phyloP scores from a whole-genome alignment of 768 basidiomycete species.

The Fistulinella prunicolor region DNA sequence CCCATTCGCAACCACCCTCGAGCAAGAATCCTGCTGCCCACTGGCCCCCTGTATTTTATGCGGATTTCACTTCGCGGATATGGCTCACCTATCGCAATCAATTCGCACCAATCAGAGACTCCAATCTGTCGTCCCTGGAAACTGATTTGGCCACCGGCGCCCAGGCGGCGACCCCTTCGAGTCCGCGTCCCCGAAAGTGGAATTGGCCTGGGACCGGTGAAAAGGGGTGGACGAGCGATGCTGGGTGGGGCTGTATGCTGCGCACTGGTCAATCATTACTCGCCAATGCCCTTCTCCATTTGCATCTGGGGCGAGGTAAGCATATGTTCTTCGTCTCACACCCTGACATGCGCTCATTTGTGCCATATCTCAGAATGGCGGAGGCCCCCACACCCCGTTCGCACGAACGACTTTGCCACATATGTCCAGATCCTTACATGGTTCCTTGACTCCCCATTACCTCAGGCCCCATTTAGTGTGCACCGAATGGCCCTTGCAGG shows the following conservation, averaged over 20 bases:
- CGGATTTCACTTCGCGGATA: slow-evolving; percentile 83
- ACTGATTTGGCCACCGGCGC: slow-evolving; percentile 29
- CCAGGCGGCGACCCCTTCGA: slow-evolving; percentile 37
- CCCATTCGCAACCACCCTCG: slow-evolving; percentile 37
- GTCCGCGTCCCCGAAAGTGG: slow-evolving; percentile 53
- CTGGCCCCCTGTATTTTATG: slow-evolving; percentile 84
- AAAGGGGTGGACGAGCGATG: slow-evolving; percentile 80
- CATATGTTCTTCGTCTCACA: slow-evolving; percentile 6
- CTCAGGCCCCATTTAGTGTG: slow-evolving; percentile 87
- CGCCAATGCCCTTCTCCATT: slow-evolving; percentile 72
- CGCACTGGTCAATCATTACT: slow-evolving; percentile 82
- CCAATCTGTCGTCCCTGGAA: slow-evolving; percentile 43
- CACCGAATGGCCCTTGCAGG: slow-evolving; percentile 96
- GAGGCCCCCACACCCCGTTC: slow-evolving; percentile 58
- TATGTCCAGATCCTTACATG: slow-evolving; percentile 92
- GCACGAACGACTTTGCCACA: slow-evolving; percentile 67
- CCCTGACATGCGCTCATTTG: slow-evolving; percentile 8
- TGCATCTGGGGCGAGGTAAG: slow-evolving; percentile 73
- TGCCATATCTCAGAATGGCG: slow-evolving; percentile 67
- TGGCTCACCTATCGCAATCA: slow-evolving; percentile 94
- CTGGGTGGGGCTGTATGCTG: slow-evolving; percentile 93
- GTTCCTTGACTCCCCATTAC: slow-evolving; percentile 90
- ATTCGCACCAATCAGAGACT: slow-evolving; percentile 77
- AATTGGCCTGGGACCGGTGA: slow-evolving; percentile 62
- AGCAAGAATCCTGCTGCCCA: slow-evolving; percentile 34